Evolutionary conservation across 202 grass and related monocot genomes (phyloP).

Genomic region (Zizania palustris): DNA sequence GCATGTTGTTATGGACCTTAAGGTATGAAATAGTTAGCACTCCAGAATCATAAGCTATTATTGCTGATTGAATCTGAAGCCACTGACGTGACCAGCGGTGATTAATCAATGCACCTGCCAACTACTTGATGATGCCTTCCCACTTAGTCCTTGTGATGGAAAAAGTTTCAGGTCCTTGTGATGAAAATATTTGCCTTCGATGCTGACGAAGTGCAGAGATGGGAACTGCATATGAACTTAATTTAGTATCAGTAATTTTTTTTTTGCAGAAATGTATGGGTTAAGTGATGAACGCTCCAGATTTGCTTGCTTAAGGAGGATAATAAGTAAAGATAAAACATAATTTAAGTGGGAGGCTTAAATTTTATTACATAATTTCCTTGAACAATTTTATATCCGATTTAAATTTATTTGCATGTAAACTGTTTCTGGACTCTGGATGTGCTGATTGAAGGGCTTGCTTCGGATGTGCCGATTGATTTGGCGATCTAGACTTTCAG

Average conservation of each 20-base stretch:
- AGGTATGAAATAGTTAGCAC: constrained; percentile 27
- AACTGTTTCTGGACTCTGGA: not conserved
- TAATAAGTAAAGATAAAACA: not conserved
- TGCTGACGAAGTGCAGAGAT: constrained; percentile 21
- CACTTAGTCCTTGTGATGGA: constrained; percentile 18
- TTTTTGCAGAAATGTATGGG: not conserved
- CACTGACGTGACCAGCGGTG: constrained; percentile 33
- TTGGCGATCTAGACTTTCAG: too few species aligned
- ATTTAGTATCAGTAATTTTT: not conserved
- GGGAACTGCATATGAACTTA: not conserved
- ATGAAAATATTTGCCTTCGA: constrained; percentile 24
- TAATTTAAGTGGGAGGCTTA: not conserved
- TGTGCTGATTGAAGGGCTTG: not conserved
- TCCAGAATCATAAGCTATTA: constrained; percentile 45
- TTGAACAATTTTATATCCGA: not conserved
- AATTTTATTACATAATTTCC: not conserved
- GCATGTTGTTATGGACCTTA: constrained; percentile 19
- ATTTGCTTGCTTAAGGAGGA: not conserved
- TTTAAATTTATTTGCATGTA: constrained; percentile 7
- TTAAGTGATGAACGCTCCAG: not conserved
- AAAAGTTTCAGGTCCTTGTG: constrained; percentile 18
- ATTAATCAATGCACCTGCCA: constrained; percentile 42
- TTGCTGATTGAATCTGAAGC: constrained; percentile 40
- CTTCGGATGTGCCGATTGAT: too few species aligned
- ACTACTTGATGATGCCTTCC: constrained; percentile 47